A percentile compares a stretch with the other conserved stretches of the same genome.
phyloP scores from a whole-genome alignment of 208 protist genomes.

The Crithidia expoeki region DNA sequence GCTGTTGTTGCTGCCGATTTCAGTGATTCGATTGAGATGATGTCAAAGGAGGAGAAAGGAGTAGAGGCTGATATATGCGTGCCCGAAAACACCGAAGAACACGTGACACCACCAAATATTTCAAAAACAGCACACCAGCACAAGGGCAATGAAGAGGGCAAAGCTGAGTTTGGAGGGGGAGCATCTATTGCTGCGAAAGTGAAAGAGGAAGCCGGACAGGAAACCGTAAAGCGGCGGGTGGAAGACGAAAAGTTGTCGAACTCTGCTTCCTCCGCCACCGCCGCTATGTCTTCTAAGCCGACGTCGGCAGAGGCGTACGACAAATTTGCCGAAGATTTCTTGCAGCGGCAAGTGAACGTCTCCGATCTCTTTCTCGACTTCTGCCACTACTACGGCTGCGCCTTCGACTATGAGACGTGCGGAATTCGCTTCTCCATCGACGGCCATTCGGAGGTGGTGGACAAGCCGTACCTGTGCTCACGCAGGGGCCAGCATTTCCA shows the following conservation, averaged over 20 bases:
- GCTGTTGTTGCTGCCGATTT: too few species aligned
- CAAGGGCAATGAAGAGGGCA: neutral
- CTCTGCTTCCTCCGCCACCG: neutral
- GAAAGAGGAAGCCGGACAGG: neutral
- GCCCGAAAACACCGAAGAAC: too few species aligned
- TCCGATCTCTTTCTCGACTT: constrained; percentile 78
- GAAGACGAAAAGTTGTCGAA: too few species aligned
- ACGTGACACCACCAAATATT: too few species aligned
- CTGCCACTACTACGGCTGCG: constrained; percentile 83
- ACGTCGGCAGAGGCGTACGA: constrained; percentile 14
- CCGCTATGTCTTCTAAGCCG: neutral
- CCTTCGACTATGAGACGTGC: constrained; percentile 81
- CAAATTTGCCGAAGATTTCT: constrained; percentile 40
- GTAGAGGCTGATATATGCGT: too few species aligned
- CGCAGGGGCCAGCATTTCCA: constrained; percentile 79
- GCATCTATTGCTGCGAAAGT: neutral
- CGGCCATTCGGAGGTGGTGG: constrained; percentile 64
- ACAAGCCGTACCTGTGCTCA: constrained; percentile 73
- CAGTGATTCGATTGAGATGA: too few species aligned
- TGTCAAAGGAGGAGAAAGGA: too few species aligned
- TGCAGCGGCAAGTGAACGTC: constrained; percentile 42
- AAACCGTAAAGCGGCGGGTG: too few species aligned
- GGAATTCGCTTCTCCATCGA: constrained; percentile 70
- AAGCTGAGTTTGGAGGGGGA: neutral
- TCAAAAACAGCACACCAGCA: too few species aligned